These are phyloP conservation scores for Gnetum montanum DNA, from an alignment of 75 land plant genomes.

Conservation along the genomic window DNA sequence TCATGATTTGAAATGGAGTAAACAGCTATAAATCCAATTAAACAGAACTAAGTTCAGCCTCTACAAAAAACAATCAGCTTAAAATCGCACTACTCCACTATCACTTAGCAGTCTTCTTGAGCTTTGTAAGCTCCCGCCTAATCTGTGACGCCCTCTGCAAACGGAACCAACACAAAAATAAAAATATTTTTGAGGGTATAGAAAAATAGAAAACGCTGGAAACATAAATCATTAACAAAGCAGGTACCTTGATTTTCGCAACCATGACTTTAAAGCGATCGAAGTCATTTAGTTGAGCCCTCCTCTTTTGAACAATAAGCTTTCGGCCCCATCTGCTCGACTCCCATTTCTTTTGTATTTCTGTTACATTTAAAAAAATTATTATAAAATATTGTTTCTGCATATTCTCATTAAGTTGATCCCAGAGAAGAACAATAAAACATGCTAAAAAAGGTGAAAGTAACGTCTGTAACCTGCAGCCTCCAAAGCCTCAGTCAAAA, in stretches of 20 bases:
- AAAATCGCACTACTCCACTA: too few species aligned
- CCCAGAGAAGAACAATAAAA: background rate
- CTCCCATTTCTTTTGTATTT: conserved; percentile 34
- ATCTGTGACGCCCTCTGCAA: conserved; percentile 4
- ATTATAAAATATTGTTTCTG: background rate
- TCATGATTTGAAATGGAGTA: too few species aligned
- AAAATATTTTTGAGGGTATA: background rate
- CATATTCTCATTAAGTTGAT: background rate
- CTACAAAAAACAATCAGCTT: too few species aligned
- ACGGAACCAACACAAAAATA: background rate
- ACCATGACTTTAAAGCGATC: conserved; percentile 37
- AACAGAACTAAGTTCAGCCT: too few species aligned
- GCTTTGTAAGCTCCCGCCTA: conserved; percentile 3
- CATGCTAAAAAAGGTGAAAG: background rate
- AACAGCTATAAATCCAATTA: too few species aligned
- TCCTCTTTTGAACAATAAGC: conserved; percentile 27
- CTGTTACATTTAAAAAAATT: conserved; percentile 2
- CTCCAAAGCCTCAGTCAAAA: conserved; percentile 23
- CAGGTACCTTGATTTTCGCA: conserved; percentile 20
- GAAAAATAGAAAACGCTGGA: background rate
- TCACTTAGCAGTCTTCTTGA: too few species aligned
- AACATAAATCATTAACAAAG: background rate
- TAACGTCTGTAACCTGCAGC: conserved; percentile 17
- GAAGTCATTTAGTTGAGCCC: conserved; percentile 31
- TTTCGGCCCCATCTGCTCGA: conserved; percentile 37